These are phyloP conservation scores for Blastocystis sp. DNA, from an alignment of 352 stramenopile genomes.

Conservation along the genomic window DNA sequence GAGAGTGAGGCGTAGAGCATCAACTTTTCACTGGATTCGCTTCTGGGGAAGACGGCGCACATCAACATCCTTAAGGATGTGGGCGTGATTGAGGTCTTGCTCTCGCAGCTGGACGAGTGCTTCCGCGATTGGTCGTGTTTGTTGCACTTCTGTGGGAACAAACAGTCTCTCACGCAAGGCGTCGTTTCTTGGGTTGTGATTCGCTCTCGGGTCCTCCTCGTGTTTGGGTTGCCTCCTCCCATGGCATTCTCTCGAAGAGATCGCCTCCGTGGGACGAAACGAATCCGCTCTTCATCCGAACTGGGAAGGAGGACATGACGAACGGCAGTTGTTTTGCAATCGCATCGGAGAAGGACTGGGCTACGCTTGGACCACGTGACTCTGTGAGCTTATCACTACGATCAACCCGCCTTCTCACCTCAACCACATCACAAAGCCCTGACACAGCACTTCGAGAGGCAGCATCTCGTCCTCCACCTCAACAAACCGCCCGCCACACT, in stretches of 20 bases:
- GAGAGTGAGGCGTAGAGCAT: constrained; percentile 45
- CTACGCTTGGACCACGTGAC: no score
- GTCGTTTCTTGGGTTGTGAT: no score
- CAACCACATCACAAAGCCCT: neutral
- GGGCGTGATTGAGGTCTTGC: constrained; percentile 56
- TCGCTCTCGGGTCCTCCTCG: no score
- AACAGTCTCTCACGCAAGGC: no score
- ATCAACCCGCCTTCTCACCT: no score
- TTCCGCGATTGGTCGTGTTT: neutral
- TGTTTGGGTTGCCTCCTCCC: no score
- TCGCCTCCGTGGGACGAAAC: neutral
- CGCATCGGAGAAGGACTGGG: neutral
- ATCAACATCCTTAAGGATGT: constrained; percentile 50
- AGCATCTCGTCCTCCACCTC: neutral
- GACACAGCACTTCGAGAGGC: neutral
- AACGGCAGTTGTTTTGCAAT: neutral
- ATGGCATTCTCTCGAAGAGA: no score
- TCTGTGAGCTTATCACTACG: no score
- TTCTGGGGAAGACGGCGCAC: constrained; percentile 63
- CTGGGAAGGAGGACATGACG: neutral
- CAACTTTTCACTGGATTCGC: constrained; percentile 41
- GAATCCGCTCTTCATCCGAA: neutral
- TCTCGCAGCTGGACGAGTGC: constrained; percentile 31
- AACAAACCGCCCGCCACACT: neutral
- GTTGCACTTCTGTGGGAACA: neutral